Evolutionary conservation across 106 monocot genomes (phyloP).

Genomic region (Gastrodia elata): DNA sequence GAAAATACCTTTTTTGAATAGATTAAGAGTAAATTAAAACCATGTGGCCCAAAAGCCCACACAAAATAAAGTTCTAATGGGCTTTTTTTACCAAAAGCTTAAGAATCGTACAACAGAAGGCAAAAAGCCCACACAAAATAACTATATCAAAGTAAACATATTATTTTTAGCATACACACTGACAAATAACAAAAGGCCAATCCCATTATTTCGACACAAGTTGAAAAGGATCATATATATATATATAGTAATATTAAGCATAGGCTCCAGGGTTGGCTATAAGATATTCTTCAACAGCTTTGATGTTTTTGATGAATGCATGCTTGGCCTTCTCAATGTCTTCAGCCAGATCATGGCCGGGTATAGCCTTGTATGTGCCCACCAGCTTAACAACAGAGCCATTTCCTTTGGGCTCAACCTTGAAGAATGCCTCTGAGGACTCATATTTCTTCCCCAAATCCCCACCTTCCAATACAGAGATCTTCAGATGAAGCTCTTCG

Average conservation of each 20-base stretch:
- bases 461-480: slow-evolving; percentile 3
- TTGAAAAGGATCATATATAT: no score
- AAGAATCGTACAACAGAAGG: no score
- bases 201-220: no score
- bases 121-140: no score
- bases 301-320: slow-evolving; percentile 10
- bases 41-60: no score
- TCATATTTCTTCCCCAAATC: slow-evolving; percentile 1
- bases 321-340: slow-evolving; percentile 17
- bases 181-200: no score
- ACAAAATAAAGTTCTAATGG: no score
- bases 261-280: slow-evolving; percentile 30
- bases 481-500: slow-evolving; percentile 6
- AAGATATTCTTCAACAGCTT: slow-evolving; percentile 30
- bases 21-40: no score
- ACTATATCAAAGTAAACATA: no score
- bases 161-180: no score
- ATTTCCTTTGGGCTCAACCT: neutral
- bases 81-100: no score
- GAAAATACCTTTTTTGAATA: no score
- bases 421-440: slow-evolving; percentile 2
- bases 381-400: slow-evolving; percentile 13
- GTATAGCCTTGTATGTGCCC: slow-evolving; percentile 7
- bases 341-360: slow-evolving; percentile 4
- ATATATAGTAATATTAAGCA: slow-evolving; percentile 8